Percentiles rank a stretch among this genome's conserved stretches.
Evolutionary conservation across 129 eudicot species (phyloP).

Genomic region (Oenanthe sinensis): DNA sequence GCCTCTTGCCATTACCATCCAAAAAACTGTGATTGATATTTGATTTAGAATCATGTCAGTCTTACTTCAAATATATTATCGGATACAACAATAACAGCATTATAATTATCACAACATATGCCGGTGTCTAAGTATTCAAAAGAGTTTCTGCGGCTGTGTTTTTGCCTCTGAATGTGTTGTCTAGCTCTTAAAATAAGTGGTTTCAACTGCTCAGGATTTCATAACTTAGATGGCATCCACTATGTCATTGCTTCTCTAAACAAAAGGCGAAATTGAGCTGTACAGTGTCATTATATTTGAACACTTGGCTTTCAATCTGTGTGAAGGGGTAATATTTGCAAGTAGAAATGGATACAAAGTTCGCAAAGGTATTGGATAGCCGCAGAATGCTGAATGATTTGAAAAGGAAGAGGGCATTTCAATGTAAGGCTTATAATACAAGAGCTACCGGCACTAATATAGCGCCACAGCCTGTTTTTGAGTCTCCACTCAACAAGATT

Average conservation of each 20-base stretch:
- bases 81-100: neutral
- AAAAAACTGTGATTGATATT: neutral
- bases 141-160: neutral
- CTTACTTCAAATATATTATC: neutral
- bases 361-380: slow-evolving; percentile 70
- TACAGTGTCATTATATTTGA: slow-evolving; percentile 6
- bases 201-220: slow-evolving; percentile 11
- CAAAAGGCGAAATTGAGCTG: slow-evolving; percentile 11
- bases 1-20: neutral
- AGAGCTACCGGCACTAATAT: slow-evolving; percentile 20
- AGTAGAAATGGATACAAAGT: slow-evolving; percentile 55
- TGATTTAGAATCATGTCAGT: neutral
- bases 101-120: neutral
- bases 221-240: slow-evolving; percentile 1
- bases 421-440: slow-evolving; percentile 18
- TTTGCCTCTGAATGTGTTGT: neutral
- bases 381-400: slow-evolving; percentile 32
- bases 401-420: slow-evolving; percentile 51
- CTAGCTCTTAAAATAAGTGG: neutral
- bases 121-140: neutral
- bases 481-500: slow-evolving; percentile 27
- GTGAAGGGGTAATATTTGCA: slow-evolving; percentile 33
- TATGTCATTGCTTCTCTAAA: slow-evolving; percentile 36
- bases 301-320: slow-evolving; percentile 26
- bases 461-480: neutral